A percentile compares a stretch with the other conserved stretches of the same genome.
Evolutionary conservation across 495 filamentous ascomycete species (phyloP).

Genomic region (Penicillium dipodomyicola): DNA sequence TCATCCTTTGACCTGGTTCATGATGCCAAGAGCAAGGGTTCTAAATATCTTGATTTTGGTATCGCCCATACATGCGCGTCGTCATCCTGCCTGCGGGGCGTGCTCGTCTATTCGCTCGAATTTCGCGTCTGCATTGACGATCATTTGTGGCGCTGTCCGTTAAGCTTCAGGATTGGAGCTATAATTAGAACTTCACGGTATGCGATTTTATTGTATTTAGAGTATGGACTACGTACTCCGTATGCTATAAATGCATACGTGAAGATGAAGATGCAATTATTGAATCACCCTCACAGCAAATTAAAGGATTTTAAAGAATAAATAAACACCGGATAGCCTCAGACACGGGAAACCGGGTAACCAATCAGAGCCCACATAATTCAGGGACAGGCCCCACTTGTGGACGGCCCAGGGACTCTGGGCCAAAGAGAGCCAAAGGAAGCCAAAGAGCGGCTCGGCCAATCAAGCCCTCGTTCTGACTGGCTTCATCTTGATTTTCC

Average conservation of each 20-base stretch:
- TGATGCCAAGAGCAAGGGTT: not conserved
- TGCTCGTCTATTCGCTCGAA: not conserved
- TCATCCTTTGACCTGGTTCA: not conserved
- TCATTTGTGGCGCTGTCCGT: conserved; percentile 1
- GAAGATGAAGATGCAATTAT: not conserved
- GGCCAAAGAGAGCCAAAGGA: not conserved
- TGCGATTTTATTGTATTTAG: not conserved
- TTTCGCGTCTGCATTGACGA: not conserved
- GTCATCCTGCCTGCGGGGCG: not conserved
- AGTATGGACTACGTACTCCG: not conserved
- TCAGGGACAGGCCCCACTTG: not conserved
- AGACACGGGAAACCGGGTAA: not conserved
- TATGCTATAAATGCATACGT: not conserved
- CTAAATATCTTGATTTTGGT: not conserved
- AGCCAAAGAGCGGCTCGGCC: conserved; percentile 10
- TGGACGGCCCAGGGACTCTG: not conserved
- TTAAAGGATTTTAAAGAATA: not conserved
- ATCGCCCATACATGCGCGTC: not conserved
- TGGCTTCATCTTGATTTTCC: conserved; percentile 13
- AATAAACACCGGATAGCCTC: conserved; percentile 2
- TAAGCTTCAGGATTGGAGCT: not conserved
- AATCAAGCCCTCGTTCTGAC: conserved; percentile 7
- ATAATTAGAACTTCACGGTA: not conserved
- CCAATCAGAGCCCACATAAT: conserved; percentile 7
- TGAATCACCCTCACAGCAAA: not conserved